Conservation (phyloP, 495 filamentous ascomycete species). For the Pyrenopolyporus hunteri region DNA sequence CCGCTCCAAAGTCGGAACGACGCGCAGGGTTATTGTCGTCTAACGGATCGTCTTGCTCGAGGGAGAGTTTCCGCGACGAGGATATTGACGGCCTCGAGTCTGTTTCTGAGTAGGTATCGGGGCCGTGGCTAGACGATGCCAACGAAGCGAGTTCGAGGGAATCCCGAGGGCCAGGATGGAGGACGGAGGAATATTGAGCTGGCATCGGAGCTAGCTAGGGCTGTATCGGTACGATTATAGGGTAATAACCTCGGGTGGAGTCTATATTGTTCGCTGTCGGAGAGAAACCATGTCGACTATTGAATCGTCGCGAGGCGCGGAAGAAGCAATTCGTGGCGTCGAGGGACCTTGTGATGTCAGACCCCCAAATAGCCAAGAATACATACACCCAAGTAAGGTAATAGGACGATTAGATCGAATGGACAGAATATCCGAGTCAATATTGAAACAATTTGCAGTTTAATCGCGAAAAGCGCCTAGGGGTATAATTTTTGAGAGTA, state of each 20-base stretch:
- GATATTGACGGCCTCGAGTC: constrained; percentile 83
- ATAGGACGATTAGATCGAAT: background rate
- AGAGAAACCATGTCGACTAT: constrained; percentile 33
- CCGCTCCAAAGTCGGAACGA: constrained; percentile 51
- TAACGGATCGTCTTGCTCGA: constrained; percentile 84
- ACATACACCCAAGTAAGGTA: background rate
- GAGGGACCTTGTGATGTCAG: constrained; percentile 26
- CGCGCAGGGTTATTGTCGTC: constrained; percentile 62
- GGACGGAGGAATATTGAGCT: constrained; percentile 54
- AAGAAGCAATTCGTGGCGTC: constrained; percentile 3
- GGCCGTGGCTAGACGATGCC: constrained; percentile 73
- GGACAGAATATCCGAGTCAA: background rate
- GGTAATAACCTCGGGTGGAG: constrained; percentile 13
- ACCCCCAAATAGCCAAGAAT: constrained; percentile 13
- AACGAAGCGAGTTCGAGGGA: constrained; percentile 96
- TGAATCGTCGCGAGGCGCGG: constrained; percentile 8
- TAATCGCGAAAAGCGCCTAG: constrained; percentile 1
- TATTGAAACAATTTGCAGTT: constrained; percentile 17
- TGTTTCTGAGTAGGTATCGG: constrained; percentile 63
- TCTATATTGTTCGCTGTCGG: constrained; percentile 15
- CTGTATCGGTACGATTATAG: constrained; percentile 7
- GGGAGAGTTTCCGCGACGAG: constrained; percentile 88
- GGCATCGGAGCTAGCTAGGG: constrained; percentile 45
- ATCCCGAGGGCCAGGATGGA: constrained; percentile 67
- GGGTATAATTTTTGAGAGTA: background rate